phyloP scores from a whole-genome alignment of 75 land plant species.

The Selaginella tamariscina region DNA sequence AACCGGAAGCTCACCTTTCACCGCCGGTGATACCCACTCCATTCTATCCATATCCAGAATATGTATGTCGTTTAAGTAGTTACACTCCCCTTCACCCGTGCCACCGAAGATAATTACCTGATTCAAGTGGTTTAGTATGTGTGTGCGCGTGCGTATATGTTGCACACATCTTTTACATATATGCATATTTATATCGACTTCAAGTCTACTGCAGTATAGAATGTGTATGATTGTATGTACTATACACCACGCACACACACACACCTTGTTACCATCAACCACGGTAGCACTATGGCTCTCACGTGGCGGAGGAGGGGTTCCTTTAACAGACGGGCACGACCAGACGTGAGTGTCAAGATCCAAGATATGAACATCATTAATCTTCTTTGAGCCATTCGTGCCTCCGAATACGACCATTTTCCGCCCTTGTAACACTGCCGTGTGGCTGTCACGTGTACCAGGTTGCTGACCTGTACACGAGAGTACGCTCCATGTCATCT shows the following conservation, averaged over 20 bases:
- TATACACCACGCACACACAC: too few species aligned
- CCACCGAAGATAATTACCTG: neutral
- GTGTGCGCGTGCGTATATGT: too few species aligned
- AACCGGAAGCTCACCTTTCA: neutral
- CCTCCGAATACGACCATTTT: slow-evolving; percentile 11
- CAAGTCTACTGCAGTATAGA: too few species aligned
- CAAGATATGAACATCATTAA: slow-evolving; percentile 8
- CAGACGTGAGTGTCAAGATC: slow-evolving; percentile 6
- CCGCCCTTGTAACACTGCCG: neutral
- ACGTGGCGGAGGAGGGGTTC: neutral
- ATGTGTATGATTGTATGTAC: too few species aligned
- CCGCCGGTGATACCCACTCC: neutral
- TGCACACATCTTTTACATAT: too few species aligned
- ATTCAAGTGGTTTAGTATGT: too few species aligned
- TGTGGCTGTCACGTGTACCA: slow-evolving; percentile 5
- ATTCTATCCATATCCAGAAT: slow-evolving; percentile 4
- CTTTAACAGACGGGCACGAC: neutral
- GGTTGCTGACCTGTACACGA: slow-evolving; percentile 33
- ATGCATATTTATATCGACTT: too few species aligned
- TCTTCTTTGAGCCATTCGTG: slow-evolving; percentile 4
- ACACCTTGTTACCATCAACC: neutral
- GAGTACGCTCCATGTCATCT: slow-evolving; percentile 47
- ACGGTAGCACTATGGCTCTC: slow-evolving; percentile 12
- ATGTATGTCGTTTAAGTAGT: slow-evolving; percentile 10
- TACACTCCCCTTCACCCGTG: slow-evolving; percentile 18